These are phyloP conservation scores for Thymus quinquecostatus DNA, from an alignment of 257 asterid species.

Conservation along the genomic window DNA sequence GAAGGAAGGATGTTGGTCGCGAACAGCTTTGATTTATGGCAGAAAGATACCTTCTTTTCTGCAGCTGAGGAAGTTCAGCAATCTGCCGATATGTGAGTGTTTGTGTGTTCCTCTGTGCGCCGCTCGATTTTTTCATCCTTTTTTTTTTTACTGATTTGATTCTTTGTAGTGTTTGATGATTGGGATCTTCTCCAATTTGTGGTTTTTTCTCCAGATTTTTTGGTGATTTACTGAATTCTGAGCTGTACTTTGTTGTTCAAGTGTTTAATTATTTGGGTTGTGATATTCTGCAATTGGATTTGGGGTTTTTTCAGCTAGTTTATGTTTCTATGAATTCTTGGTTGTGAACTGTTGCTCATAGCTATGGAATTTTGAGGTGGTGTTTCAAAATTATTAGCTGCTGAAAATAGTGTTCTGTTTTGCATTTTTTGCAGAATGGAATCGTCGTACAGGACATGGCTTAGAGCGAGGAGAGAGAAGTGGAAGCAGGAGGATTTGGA, in stretches of 20 bases:
- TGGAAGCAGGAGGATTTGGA: slow-evolving; percentile 47
- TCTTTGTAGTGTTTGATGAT: slow-evolving; percentile 14
- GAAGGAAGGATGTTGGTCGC: slow-evolving; percentile 67
- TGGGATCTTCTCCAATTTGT: slow-evolving; percentile 35
- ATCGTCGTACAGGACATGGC: slow-evolving; percentile 75
- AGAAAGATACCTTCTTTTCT: slow-evolving; percentile 72
- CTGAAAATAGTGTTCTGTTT: slow-evolving; percentile 20
- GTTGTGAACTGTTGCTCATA: slow-evolving; percentile 1
- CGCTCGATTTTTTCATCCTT: not conserved
- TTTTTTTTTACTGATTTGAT: slow-evolving; percentile 1
- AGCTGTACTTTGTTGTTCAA: slow-evolving; percentile 14
- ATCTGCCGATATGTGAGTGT: slow-evolving; percentile 73
- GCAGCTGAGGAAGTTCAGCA: slow-evolving; percentile 89
- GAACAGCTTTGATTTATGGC: slow-evolving; percentile 79
- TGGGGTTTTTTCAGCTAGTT: not conserved
- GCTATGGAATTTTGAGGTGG: not conserved
- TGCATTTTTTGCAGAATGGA: slow-evolving; percentile 65
- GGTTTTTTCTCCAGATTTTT: slow-evolving; percentile 1
- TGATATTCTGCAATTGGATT: not conserved
- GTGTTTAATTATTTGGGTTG: slow-evolving; percentile 18
- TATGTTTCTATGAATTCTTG: not conserved
- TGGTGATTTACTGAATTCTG: slow-evolving; percentile 8
- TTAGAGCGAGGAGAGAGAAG: slow-evolving; percentile 63
- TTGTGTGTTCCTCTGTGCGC: not conserved
- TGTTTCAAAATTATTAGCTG: not conserved